Conservation (phyloP, 305 asterid genomes). For the Solanum chacoense region DNA sequence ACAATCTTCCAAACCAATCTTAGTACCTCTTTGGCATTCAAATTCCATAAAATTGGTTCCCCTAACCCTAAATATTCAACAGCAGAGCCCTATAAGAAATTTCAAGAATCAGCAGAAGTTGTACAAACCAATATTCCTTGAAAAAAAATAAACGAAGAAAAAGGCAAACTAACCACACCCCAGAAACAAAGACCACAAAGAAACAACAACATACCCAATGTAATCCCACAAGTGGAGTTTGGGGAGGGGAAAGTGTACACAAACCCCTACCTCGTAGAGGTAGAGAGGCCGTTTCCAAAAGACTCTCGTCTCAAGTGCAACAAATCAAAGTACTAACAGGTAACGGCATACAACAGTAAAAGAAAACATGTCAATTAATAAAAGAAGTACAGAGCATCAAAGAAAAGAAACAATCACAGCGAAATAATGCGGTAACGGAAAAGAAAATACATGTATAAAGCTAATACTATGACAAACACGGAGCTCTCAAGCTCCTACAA, state of each 20-base stretch:
- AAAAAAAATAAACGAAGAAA: background rate
- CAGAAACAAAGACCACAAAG: background rate
- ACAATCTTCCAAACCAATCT: slow-evolving; percentile 22
- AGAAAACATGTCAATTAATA: background rate
- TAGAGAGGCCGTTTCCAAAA: background rate
- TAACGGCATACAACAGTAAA: background rate
- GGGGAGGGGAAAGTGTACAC: background rate
- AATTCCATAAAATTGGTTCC: slow-evolving; percentile 65
- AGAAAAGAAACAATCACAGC: background rate
- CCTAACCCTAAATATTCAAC: background rate
- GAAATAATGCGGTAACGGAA: background rate
- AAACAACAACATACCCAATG: background rate
- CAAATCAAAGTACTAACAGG: background rate
- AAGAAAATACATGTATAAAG: background rate
- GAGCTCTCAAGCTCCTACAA: background rate
- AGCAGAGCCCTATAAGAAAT: background rate
- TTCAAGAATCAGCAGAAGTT: background rate
- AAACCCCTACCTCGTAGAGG: background rate
- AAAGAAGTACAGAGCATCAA: background rate
- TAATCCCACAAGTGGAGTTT: background rate
- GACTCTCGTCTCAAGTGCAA: background rate
- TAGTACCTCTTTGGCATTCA: slow-evolving; percentile 63
- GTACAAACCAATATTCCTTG: background rate
- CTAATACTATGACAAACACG: background rate
- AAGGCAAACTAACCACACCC: background rate